A percentile compares a stretch with the other conserved stretches of the same genome.
Evolutionary conservation across 805 yeast species (phyloP).

Genomic region (Starmerella sirachaensis): DNA sequence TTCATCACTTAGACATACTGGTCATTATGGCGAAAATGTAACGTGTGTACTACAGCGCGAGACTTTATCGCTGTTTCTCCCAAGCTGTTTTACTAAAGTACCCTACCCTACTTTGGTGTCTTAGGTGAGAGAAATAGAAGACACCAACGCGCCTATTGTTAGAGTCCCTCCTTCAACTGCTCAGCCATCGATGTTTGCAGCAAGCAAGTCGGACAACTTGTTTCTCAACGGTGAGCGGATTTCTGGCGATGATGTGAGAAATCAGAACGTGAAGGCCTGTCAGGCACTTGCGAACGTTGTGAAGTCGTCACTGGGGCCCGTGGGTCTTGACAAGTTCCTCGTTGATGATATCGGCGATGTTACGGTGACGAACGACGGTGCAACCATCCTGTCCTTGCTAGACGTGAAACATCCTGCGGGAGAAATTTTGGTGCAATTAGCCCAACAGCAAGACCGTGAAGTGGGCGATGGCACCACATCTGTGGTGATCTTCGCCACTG

Average conservation of each 20-base stretch:
- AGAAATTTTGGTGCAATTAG: conserved; percentile 87
- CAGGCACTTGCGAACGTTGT: conserved; percentile 73
- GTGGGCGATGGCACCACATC: conserved; percentile 97
- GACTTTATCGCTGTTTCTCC: no score
- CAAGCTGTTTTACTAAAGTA: no score
- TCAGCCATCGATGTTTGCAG: conserved; percentile 20
- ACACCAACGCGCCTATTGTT: no score
- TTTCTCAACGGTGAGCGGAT: conserved; percentile 93
- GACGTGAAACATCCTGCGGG: conserved; percentile 99
- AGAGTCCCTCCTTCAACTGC: no score
- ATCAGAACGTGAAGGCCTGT: conserved; percentile 88
- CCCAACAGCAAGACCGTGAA: conserved; percentile 97
- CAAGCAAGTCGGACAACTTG: conserved; percentile 48
- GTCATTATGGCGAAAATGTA: no score
- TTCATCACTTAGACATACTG: no score
- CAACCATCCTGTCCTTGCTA: conserved; percentile 76
- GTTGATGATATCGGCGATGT: conserved; percentile 99
- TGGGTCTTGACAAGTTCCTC: conserved; percentile 94
- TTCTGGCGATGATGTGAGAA: conserved; percentile 91
- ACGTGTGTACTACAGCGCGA: no score
- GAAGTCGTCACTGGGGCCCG: conserved; percentile 93
- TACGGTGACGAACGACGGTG: conserved; percentile 97
- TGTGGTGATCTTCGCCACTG: conserved; percentile 92
- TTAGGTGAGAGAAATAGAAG: no score
- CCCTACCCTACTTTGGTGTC: no score